These are phyloP conservation scores for Linum tenue DNA, from an alignment of 345 rosid genomes.

Conservation along the genomic window DNA sequence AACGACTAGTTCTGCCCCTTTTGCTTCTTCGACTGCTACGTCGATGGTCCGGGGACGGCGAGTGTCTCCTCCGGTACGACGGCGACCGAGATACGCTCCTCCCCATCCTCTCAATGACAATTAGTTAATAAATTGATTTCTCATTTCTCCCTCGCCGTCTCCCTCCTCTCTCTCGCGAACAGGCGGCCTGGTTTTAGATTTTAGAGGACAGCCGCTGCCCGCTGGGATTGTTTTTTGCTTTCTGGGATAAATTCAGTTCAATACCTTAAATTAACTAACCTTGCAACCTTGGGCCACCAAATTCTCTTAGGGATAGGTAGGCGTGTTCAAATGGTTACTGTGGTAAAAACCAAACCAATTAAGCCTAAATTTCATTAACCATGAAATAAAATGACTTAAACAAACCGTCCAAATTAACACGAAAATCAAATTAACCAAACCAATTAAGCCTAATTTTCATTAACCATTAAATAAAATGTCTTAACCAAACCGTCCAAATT, in stretches of 20 bases:
- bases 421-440: too few relatives aligned
- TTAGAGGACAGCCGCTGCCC: too few relatives aligned
- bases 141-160: neutral
- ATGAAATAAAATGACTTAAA: too few relatives aligned
- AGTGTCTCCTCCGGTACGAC: conserved; percentile 43
- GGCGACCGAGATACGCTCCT: conserved; percentile 63
- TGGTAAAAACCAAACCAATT: too few relatives aligned
- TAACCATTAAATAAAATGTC: too few relatives aligned
- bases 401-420: too few relatives aligned
- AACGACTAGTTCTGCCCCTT: conserved; percentile 30
- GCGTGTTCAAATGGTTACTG: too few relatives aligned
- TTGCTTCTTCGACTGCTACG: conserved; percentile 31
- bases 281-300: neutral
- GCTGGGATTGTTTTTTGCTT: neutral
- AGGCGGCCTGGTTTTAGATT: neutral
- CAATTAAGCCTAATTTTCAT: too few relatives aligned
- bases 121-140: neutral
- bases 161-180: neutral
- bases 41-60: conserved; percentile 30
- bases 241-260: neutral
- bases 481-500: too few relatives aligned
- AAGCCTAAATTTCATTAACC: too few relatives aligned
- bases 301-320: too few relatives aligned
- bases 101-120: conserved; percentile 23
- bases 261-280: neutral